Conservation (phyloP, 106 monocot genomes). For the Acorus gramineus region DNA sequence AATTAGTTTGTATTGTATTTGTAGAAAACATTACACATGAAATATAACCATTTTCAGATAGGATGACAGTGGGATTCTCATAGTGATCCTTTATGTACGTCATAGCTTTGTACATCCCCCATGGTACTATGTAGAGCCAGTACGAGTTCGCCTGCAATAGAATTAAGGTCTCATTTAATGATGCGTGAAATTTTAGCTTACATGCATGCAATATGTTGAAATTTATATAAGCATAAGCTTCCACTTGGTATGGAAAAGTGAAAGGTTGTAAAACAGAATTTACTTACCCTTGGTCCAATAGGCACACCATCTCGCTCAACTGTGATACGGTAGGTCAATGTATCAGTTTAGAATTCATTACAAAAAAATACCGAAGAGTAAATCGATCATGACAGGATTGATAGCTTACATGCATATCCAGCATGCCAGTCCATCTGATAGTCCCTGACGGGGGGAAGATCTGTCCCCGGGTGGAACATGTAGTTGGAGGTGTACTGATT, state of each 20-base stretch:
- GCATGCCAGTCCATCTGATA: slow-evolving; percentile 81
- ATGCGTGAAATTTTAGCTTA: not conserved
- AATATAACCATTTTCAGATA: slow-evolving; percentile 68
- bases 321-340: slow-evolving; percentile 9
- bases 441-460: slow-evolving; percentile 17
- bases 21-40: too few relatives aligned
- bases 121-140: slow-evolving; percentile 97
- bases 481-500: slow-evolving; percentile 96
- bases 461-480: slow-evolving; percentile 47
- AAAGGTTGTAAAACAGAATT: too few relatives aligned
- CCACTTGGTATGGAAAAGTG: too few relatives aligned
- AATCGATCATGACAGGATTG: not conserved
- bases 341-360: not conserved
- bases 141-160: slow-evolving; percentile 71
- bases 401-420: slow-evolving; percentile 70
- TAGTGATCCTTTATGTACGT: slow-evolving; percentile 71
- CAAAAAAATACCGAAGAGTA: not conserved
- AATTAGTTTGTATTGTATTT: too few relatives aligned
- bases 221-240: too few relatives aligned
- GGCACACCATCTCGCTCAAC: slow-evolving; percentile 72
- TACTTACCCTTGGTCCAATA: slow-evolving; percentile 71
- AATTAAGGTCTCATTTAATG: too few relatives aligned
- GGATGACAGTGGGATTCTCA: slow-evolving; percentile 63
- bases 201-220: too few relatives aligned
- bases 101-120: slow-evolving; percentile 94